Base-by-base conservation (phyloP, 768 basidiomycete genomes). In the Boletus sp. region DNA sequence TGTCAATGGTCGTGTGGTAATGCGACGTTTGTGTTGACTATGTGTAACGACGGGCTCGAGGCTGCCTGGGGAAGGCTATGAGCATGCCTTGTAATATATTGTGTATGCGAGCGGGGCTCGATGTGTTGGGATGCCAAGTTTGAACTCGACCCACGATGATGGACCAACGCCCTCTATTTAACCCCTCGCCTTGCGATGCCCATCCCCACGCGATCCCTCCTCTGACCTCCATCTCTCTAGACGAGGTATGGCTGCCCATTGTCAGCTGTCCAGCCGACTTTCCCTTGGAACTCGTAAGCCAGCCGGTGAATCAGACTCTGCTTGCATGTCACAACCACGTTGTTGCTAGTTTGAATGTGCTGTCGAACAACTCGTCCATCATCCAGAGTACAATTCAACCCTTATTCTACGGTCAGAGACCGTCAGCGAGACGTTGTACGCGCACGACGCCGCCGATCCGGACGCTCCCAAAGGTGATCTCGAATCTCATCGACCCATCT, bases 321-420 rank as follows among this genome's bases (percentile, higher is more conserved):
- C n/a, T 17, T 7, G 11, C 8, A 44, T 8, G n/a, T 47, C 29
- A 24, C 41, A 14, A 37, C n/a, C 10, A 20, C 29, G 17, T 24
- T 15, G 11, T 32, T 28, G 47, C 17, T 59, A 94, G 92, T 97
- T 97, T 67, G 83, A 89, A 61, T 66, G 70, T 1, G 90, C 89
- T 0, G 70, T 89, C 33, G 81, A 80, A 28, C 88, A 92, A 59
- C 76, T 96, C 17, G 77, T 94, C 7, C 81, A 89, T 37, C 93
- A 96, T 67, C 95, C 95, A 7, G 95, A 98, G 67, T 92, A 92
- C 69, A 96, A 95, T 67, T 93, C 92, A 0, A 89, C 91, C 0
- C 80, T 96, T 29, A 96, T 98, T 55, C 76, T 98, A 17, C 84
- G 95, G 2, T 90, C 94, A 0, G 91, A 96, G 39, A 81, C 80